Conservation (phyloP, 2,329 filamentous ascomycete species). For the Beauveria rudraprayagi region DNA sequence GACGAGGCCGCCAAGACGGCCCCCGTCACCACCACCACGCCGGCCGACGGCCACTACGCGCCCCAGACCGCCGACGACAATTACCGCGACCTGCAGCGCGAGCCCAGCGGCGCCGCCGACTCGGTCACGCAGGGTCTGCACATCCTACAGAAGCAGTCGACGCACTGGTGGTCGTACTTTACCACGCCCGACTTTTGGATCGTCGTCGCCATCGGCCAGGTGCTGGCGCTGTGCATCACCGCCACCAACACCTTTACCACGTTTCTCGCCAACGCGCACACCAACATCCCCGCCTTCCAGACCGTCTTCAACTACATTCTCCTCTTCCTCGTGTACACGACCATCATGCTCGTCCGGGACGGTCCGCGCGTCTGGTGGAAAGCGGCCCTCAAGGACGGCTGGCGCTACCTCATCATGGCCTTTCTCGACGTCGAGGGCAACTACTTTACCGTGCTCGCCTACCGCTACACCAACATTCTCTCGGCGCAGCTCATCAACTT, state of each 20-base stretch:
- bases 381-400: constrained; percentile 63
- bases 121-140: constrained; percentile 44
- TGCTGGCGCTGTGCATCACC: constrained; percentile 83
- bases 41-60: neutral
- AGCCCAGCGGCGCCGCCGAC: constrained; percentile 20
- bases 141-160: constrained; percentile 44
- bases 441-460: constrained; percentile 94
- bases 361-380: constrained; percentile 62
- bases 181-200: constrained; percentile 82
- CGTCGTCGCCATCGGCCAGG: constrained; percentile 71
- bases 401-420: constrained; percentile 88
- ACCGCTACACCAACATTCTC: constrained; percentile 84
- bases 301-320: constrained; percentile 91
- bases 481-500: constrained; percentile 96
- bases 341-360: constrained; percentile 70
- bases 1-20: constrained; percentile 16
- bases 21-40: constrained; percentile 11
- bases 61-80: neutral
- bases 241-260: constrained; percentile 84
- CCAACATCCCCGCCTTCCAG: constrained; percentile 89
- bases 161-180: constrained; percentile 65
- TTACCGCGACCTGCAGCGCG: neutral
- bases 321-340: constrained; percentile 73
- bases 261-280: constrained; percentile 57
- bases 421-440: constrained; percentile 96